Conservation (phyloP, 106 monocot genomes). For the Gastrodia elata region DNA sequence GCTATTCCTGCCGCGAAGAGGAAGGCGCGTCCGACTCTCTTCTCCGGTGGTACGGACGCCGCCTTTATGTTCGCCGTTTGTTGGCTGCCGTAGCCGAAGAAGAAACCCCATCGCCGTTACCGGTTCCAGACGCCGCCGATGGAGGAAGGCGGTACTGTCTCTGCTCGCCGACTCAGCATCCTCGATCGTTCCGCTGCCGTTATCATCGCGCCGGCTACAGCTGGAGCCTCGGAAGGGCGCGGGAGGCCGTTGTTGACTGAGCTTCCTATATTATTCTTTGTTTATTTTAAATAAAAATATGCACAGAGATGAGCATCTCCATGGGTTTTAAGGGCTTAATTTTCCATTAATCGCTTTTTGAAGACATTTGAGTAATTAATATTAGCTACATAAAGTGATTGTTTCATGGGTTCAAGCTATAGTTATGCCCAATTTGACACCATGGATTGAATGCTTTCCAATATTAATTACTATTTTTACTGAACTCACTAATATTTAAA, state of each 20-base stretch:
- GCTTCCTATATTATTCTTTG: too few species aligned
- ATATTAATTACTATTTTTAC: too few species aligned
- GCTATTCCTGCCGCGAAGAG: not conserved
- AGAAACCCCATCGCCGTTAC: not conserved
- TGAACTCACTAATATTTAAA: too few species aligned
- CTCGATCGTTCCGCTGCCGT: slow-evolving; percentile 21
- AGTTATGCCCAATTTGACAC: too few species aligned
- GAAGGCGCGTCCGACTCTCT: not conserved
- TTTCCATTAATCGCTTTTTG: too few species aligned
- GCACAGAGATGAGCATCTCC: too few species aligned
- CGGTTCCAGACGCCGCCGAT: not conserved
- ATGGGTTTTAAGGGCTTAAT: too few species aligned
- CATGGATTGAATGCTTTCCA: too few species aligned
- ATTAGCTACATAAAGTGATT: too few species aligned
- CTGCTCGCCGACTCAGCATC: slow-evolving; percentile 18
- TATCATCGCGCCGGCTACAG: slow-evolving; percentile 2
- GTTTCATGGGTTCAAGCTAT: too few species aligned
- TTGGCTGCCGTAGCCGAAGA: not conserved
- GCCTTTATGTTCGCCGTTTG: not conserved
- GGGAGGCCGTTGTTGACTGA: not conserved
- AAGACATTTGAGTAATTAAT: too few species aligned
- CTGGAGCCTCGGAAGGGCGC: slow-evolving; percentile 5
- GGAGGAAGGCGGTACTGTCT: not conserved
- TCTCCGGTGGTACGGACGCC: not conserved
- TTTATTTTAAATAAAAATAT: too few species aligned